phyloP scores from a whole-genome alignment of 148 eudicot species.

The Pharnaceum exiguum region DNA sequence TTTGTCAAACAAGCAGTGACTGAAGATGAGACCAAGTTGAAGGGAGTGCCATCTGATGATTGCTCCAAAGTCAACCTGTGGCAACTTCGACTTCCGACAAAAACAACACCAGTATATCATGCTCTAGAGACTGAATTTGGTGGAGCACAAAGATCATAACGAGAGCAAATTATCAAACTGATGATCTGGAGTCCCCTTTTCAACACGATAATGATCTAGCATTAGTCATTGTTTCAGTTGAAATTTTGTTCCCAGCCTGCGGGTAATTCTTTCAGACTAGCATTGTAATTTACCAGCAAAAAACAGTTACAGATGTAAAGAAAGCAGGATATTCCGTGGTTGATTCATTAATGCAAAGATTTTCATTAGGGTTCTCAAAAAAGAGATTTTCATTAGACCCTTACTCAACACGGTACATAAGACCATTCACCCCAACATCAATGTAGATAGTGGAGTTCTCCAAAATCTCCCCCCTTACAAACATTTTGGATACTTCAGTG shows the following conservation, averaged over 20 bases:
- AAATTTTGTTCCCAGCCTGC: too few species aligned
- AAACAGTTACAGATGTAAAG: too few species aligned
- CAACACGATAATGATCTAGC: too few species aligned
- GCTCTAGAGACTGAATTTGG: slow-evolving; percentile 1
- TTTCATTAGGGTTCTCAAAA: too few species aligned
- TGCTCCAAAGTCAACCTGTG: slow-evolving; percentile 76
- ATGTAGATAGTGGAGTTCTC: slow-evolving; percentile 71
- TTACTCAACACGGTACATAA: slow-evolving; percentile 58
- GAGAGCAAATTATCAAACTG: too few species aligned
- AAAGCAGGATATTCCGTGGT: too few species aligned
- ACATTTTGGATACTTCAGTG: slow-evolving; percentile 70
- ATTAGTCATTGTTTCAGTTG: too few species aligned
- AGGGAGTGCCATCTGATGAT: slow-evolving; percentile 65
- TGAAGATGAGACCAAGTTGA: slow-evolving; percentile 72
- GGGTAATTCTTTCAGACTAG: too few species aligned
- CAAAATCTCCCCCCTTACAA: slow-evolving; percentile 56
- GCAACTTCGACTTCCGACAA: slow-evolving; percentile 48
- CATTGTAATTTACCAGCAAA: too few species aligned
- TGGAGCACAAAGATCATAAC: slow-evolving; percentile 6
- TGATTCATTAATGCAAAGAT: too few species aligned
- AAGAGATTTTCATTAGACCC: too few species aligned
- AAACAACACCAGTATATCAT: slow-evolving; percentile 19
- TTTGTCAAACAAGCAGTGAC: slow-evolving; percentile 71
- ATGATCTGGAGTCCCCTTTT: too few species aligned
- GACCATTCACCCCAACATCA: slow-evolving; percentile 41